Conservation (phyloP, 1,139 yeast genomes). For the Saccharomycopsis crataegensis region DNA sequence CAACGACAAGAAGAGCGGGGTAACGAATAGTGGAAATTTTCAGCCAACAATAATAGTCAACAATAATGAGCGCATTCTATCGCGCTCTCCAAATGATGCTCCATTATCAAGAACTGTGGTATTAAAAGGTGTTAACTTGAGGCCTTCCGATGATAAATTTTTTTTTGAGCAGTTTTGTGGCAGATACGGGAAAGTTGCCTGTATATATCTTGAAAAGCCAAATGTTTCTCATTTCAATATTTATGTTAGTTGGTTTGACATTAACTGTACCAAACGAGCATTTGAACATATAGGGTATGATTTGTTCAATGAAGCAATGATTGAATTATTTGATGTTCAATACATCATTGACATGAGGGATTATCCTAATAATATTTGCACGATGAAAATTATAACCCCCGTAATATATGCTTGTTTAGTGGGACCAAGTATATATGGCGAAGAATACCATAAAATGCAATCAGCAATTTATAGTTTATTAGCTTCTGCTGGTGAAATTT, state of each 20-base stretch:
- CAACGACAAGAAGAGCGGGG: too few relatives aligned
- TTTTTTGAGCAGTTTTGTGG: slow-evolving; percentile 1
- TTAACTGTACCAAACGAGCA: slow-evolving; percentile 8
- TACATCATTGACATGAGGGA: background rate
- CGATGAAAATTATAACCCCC: too few relatives aligned
- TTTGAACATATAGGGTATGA: slow-evolving; percentile 2
- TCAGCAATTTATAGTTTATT: background rate
- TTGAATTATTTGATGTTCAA: background rate
- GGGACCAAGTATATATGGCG: too few relatives aligned
- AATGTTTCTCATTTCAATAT: too few relatives aligned
- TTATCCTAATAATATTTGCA: too few relatives aligned
- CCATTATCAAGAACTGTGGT: background rate
- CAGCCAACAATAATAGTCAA: too few relatives aligned
- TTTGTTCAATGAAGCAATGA: background rate
- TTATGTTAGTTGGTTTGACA: slow-evolving; percentile 9
- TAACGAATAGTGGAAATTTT: too few relatives aligned
- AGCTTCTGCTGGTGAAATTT: background rate
- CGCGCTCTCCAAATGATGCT: too few relatives aligned
- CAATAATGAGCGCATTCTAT: too few relatives aligned
- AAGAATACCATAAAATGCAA: too few relatives aligned
- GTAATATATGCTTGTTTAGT: too few relatives aligned
- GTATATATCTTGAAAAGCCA: background rate
- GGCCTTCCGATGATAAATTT: background rate
- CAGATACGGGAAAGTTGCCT: slow-evolving; percentile 6
- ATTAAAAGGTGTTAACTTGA: background rate